Evolutionary conservation across 2,329 filamentous ascomycete genomes (phyloP), one percentile per base, ranked within the genome.

Genomic region (Aspergillus unguis): DNA sequence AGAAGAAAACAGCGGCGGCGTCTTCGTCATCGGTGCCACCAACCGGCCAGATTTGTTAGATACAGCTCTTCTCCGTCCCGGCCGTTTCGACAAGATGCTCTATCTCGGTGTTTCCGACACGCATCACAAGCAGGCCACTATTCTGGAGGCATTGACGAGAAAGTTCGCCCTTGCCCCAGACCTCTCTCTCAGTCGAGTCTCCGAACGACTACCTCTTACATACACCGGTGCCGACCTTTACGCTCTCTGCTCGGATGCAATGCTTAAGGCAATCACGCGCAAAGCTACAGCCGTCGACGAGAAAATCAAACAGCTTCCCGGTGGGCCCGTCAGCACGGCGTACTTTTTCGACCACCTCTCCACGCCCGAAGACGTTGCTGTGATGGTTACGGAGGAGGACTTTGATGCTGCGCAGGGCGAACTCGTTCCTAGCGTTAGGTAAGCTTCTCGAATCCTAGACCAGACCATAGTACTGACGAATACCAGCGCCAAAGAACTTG

Each of bases 141-240:
- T 99, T 58, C 76, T 99, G 66, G 90, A 97, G 70, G 94, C 94
- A 1, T 76, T 99, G 67, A 97, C 94, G 1, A 82, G 94, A 65
- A 99, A 97, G 74, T 99, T 99, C 73, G 88, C 86, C 2, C 84
- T 97, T 48, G 80, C 90, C 58, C 89, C 90, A 0, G 80, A 84
- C 1, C 79, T 96, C 43, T 94, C 90, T 8, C 83, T 99, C 8
- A 71, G 80, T 27, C 76, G 83, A 6, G 84, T 99, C 43, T 87
- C 92, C 3, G 80, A 87, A 47, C 80, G 80, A 8, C 81, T 99
- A 3, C 94, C 94, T 0, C 94, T 96, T 69, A 97, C 92, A 2
- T 99, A 96, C 75, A 99, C 94, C 0, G 94, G 94, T 65, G 94
- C 94, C 57, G 94, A 99, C 74, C 86, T 99, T 67, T 99, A 99